Base-by-base conservation (phyloP, 306 rosid genomes). In the Geum urbanum region DNA sequence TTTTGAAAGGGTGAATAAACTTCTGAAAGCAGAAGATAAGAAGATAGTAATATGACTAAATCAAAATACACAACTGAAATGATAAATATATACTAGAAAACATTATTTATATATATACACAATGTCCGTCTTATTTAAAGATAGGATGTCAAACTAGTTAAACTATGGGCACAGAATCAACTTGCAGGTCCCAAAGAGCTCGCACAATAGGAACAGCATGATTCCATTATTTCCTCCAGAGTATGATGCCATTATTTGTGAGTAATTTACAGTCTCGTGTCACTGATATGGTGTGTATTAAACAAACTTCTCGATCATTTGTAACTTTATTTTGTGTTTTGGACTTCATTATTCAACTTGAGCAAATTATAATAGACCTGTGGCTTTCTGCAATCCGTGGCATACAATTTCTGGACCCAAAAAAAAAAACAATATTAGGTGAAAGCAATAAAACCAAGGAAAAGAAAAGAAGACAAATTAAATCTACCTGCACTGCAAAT, bases 401-500 rank as follows among this genome's bases (percentile, higher is more conserved):
- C 72, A 60, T 81, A 88, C 12, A 86, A 82, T 32, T 72, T 86
- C 98, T 92, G 82, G 71, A 60, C 79, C 46, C 32, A 27, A 27
- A 66, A 77, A 67, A 67, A 83, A 10, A 3, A 53, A 70, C 4
- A 9, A 8, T 44, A 32, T n/a, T 9, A 59, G 40, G 11, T 56
- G 9, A 60, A 7, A 5, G 14, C 22, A 1, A 62, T 9, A 11
- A 2, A 2, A 9, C 10, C 49, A 9, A 41, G 7, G 15, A 51
- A 24, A 73, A 3, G 32, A 3, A 50, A 51, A 59, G 7, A 5
- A 61, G 5, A 58, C 37, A 6, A 61, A 61, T 27, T 27, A 27
- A 57, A 12, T 66, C 44, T 79, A 92, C 98, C 96, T 88, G 94
- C 90, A 78, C 57, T 48, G 94, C 96, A 72, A 11, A 81, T 54